Base-by-base conservation (phyloP, 2,329 filamentous ascomycete genomes). In the Claviceps humidiphila region DNA sequence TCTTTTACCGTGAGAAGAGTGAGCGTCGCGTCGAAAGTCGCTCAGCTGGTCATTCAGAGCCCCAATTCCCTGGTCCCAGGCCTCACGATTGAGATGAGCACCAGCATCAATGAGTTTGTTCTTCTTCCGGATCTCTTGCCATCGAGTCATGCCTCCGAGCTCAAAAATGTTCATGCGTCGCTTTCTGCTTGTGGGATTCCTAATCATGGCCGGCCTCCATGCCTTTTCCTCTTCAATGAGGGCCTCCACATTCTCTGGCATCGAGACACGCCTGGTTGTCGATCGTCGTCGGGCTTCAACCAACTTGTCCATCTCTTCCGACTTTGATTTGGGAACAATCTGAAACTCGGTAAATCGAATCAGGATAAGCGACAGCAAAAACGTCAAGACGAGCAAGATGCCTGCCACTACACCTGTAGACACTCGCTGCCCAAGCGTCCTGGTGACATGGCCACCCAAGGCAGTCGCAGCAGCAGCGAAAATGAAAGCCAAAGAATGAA, bases 151-250 rank as follows among this genome's bases (percentile, higher is more conserved):
- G 39, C 71, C 68, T 0, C 86, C 85, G 54, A 87, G 68, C 64
- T 90, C 86, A 16, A 90, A 69, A 24, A 88, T 64, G 62, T 80
- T 88, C 74, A 89, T 81, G 55, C 82, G 75, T 49, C 86, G 75
- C 60, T 77, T 79, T 64, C 81, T 83, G 47, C 82, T 79, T 45
- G 78, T 80, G 13, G 85, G 84, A 61, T 86, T 84, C 13, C 85
- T 85, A 61, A 88, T 79, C 57, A 89, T 77, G 30, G 82, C 73
- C 1, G 85, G 81, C 53, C 78, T 78, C 84, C 82, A 89, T 47
- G 82, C 76, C 44, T 74, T 72, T 55, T 79, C 74, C 51, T 76
- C 74, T 11, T 74, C 68, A 56, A 75, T 68, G 37, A 68, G 59
- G 3, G 70, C 69, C 45, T 69, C 61, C 43, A 59, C 60, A 46